A percentile compares a stretch with the other conserved stretches of the same genome.
Evolutionary conservation across 2,329 filamentous ascomycete genomes (phyloP).

Genomic region (Hypoxylon sp.): DNA sequence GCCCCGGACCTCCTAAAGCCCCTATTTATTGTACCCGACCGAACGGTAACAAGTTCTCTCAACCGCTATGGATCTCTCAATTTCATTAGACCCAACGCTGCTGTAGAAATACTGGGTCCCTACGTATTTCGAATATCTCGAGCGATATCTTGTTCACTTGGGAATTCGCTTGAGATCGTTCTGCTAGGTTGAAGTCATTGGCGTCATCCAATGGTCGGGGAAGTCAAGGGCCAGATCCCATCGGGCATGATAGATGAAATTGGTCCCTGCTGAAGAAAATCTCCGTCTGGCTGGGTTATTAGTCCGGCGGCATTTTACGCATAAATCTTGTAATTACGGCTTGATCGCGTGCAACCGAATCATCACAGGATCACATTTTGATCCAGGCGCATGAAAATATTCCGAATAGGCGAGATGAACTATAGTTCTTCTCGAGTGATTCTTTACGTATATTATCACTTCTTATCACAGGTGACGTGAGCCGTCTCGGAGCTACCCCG

Average conservation of each 20-base stretch:
- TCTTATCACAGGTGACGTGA: slow-evolving; percentile 23
- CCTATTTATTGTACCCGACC: slow-evolving; percentile 41
- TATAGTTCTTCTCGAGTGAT: slow-evolving; percentile 28
- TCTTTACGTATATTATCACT: slow-evolving; percentile 31
- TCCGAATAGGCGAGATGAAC: slow-evolving; percentile 55
- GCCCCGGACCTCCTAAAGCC: slow-evolving; percentile 42
- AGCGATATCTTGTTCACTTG: slow-evolving; percentile 12
- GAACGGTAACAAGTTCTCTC: slow-evolving; percentile 40
- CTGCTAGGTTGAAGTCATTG: slow-evolving; percentile 17
- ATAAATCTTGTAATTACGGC: slow-evolving; percentile 52
- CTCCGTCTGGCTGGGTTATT: slow-evolving; percentile 51
- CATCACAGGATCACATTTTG: slow-evolving; percentile 51
- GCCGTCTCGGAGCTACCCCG: slow-evolving; percentile 38
- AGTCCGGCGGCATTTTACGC: slow-evolving; percentile 51
- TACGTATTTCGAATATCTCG: slow-evolving; percentile 19
- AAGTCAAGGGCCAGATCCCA: slow-evolving; percentile 40
- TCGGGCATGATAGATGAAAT: slow-evolving; percentile 43
- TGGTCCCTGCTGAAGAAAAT: slow-evolving; percentile 48
- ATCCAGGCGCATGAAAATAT: slow-evolving; percentile 55
- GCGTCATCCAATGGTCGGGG: slow-evolving; percentile 35
- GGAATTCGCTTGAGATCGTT: slow-evolving; percentile 13
- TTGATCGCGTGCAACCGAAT: slow-evolving; percentile 49
- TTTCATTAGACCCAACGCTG: slow-evolving; percentile 30
- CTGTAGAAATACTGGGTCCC: slow-evolving; percentile 11
- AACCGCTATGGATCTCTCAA: slow-evolving; percentile 39